Evolutionary conservation across 352 stramenopile species (phyloP).

Genomic region (Pythium apleroticum): DNA sequence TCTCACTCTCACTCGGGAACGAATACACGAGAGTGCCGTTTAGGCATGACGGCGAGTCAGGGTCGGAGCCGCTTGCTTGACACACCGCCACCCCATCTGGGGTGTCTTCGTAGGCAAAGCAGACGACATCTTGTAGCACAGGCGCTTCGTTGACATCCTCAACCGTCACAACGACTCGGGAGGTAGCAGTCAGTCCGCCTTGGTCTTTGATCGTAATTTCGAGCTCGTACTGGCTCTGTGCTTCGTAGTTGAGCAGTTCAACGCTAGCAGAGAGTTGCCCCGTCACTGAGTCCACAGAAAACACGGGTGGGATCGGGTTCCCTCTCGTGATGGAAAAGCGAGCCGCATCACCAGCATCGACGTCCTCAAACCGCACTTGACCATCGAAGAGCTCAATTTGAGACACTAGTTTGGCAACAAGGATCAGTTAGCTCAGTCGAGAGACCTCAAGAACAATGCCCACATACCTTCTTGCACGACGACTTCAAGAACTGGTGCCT

Average conservation of each 20-base stretch:
- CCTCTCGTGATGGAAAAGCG: conserved; percentile 22
- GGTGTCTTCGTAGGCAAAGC: conserved; percentile 21
- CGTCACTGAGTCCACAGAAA: conserved; percentile 17
- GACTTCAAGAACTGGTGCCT: conserved; percentile 38
- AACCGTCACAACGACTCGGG: conserved; percentile 16
- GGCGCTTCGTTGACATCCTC: conserved; percentile 30
- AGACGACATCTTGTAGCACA: conserved; percentile 12
- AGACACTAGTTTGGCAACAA: conserved; percentile 11
- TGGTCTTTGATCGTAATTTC: conserved; percentile 18
- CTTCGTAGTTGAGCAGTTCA: conserved; percentile 30
- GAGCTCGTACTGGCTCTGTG: conserved; percentile 13
- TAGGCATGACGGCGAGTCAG: conserved; percentile 10
- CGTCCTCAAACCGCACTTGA: conserved; percentile 15
- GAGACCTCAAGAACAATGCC: background rate
- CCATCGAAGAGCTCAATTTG: conserved; percentile 7
- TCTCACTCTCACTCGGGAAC: background rate
- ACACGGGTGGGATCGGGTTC: conserved; percentile 15
- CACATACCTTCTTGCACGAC: conserved; percentile 39
- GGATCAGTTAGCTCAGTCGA: background rate
- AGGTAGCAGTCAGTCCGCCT: conserved; percentile 8
- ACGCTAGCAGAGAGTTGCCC: conserved; percentile 14
- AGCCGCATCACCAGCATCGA: conserved; percentile 17
- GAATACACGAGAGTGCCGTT: conserved; percentile 16
- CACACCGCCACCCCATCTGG: conserved; percentile 10
- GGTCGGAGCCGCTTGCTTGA: conserved; percentile 20